These are phyloP conservation scores for Aspergillus proliferans DNA, from an alignment of 2,329 filamentous ascomycete species.

Conservation along the genomic window DNA sequence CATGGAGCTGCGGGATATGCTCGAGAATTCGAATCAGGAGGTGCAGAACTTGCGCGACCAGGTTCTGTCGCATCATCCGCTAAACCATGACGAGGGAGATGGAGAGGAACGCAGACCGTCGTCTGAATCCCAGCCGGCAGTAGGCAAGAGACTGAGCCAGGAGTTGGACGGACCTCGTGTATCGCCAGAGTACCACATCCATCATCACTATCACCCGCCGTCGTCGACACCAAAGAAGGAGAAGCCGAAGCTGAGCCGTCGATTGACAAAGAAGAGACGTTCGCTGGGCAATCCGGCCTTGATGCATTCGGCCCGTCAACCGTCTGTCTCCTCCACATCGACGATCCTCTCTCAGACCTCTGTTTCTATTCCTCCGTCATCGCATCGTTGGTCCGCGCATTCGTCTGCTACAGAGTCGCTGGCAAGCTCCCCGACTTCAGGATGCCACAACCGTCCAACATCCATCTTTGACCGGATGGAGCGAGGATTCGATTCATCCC, in stretches of 20 bases:
- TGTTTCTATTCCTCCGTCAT: slow-evolving; percentile 48
- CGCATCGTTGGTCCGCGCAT: slow-evolving; percentile 30
- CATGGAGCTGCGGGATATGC: slow-evolving; percentile 81
- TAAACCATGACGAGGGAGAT: slow-evolving; percentile 34
- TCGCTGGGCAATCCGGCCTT: slow-evolving; percentile 54
- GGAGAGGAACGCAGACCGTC: slow-evolving; percentile 22
- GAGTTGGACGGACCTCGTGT: slow-evolving; percentile 56
- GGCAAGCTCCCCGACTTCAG: slow-evolving; percentile 74
- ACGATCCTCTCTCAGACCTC: slow-evolving; percentile 59
- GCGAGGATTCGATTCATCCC: slow-evolving; percentile 59
- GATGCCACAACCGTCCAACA: slow-evolving; percentile 53
- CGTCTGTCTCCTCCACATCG: slow-evolving; percentile 44
- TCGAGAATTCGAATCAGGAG: slow-evolving; percentile 87
- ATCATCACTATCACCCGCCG: slow-evolving; percentile 83
- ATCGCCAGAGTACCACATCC: slow-evolving; percentile 79
- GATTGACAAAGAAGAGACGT: slow-evolving; percentile 63
- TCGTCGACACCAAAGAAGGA: slow-evolving; percentile 48
- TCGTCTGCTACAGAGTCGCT: slow-evolving; percentile 54
- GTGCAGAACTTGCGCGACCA: slow-evolving; percentile 82
- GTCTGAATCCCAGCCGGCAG: slow-evolving; percentile 38
- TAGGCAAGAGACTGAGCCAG: slow-evolving; percentile 50
- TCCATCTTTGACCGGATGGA: slow-evolving; percentile 72
- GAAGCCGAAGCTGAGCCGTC: slow-evolving; percentile 48
- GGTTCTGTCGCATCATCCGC: slow-evolving; percentile 69
- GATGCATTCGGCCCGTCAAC: slow-evolving; percentile 28